These are phyloP conservation scores for Nidula microcarpa DNA, from an alignment of 768 basidiomycete genomes.

Conservation along the genomic window DNA sequence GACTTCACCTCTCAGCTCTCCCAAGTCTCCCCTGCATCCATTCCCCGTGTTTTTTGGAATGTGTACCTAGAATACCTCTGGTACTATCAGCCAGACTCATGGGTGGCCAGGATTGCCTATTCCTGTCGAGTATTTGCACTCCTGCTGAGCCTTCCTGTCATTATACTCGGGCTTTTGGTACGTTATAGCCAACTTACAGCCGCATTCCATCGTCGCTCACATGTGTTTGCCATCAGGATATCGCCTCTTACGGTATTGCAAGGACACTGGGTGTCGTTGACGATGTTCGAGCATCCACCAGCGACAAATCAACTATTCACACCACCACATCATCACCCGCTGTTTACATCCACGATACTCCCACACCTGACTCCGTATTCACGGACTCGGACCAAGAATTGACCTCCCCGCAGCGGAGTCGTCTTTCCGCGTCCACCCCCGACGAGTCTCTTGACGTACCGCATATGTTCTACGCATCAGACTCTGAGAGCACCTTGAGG, in stretches of 20 bases:
- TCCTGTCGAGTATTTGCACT: conserved; percentile 65
- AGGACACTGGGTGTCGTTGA: conserved; percentile 79
- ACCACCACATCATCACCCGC: conserved; percentile 19
- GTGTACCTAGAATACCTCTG: conserved; percentile 62
- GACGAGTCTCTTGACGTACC: conserved; percentile 15
- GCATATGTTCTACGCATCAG: conserved; percentile 50
- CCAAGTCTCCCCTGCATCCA: conserved; percentile 25
- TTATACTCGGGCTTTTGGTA: conserved; percentile 54
- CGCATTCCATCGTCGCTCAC: conserved; percentile 5
- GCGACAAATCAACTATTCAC: conserved; percentile 45
- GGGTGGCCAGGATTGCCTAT: conserved; percentile 63
- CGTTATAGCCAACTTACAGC: conserved; percentile 9
- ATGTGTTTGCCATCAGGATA: conserved; percentile 47
- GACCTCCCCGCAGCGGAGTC: conserved; percentile 6
- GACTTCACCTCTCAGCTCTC: conserved; percentile 23
- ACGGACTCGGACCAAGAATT: conserved; percentile 22
- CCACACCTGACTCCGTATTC: conserved; percentile 16
- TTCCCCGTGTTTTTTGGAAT: conserved; percentile 50
- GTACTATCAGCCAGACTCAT: conserved; percentile 61
- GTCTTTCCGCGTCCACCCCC: conserved; percentile 6
- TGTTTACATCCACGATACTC: conserved; percentile 25
- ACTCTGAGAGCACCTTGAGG: conserved; percentile 38
- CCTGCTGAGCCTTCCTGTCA: conserved; percentile 57
- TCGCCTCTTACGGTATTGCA: conserved; percentile 78
- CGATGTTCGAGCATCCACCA: conserved; percentile 70